phyloP scores from a whole-genome alignment of 2,329 filamentous ascomycete species.

The Ascochyta rabiei region DNA sequence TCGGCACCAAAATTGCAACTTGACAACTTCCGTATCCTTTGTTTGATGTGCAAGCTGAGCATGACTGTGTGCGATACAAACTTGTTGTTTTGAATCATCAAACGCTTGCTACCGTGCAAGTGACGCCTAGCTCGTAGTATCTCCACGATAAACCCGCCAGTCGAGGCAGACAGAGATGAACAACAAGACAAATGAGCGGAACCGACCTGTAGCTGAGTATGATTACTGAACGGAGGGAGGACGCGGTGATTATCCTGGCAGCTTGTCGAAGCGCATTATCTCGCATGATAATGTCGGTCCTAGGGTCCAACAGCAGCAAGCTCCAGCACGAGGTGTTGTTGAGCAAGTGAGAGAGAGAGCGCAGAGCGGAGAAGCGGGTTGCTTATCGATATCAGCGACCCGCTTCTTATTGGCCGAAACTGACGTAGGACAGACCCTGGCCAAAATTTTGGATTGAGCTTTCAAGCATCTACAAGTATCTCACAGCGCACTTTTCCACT shows the following conservation, averaged over 20 bases:
- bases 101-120: not conserved
- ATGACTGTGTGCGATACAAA: not conserved
- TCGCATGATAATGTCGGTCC: not conserved
- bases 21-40: not conserved
- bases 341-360: not conserved
- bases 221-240: not conserved
- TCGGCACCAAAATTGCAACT: too few relatives aligned
- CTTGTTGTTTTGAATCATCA: not conserved
- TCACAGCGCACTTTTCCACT: slow-evolving; percentile 19
- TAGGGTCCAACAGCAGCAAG: not conserved
- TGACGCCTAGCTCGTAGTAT: not conserved
- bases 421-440: slow-evolving; percentile 15
- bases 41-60: not conserved
- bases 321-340: slow-evolving; percentile 6
- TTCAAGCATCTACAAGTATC: slow-evolving; percentile 2
- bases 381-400: slow-evolving; percentile 12
- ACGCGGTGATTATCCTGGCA: not conserved
- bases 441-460: slow-evolving; percentile 11
- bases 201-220: not conserved
- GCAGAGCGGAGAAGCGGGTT: not conserved
- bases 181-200: not conserved
- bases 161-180: not conserved
- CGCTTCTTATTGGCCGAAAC: slow-evolving; percentile 10
- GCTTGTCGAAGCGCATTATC: not conserved
- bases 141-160: not conserved